Base-by-base conservation (phyloP, 106 monocot genomes). In the Vanilla planifolia region DNA sequence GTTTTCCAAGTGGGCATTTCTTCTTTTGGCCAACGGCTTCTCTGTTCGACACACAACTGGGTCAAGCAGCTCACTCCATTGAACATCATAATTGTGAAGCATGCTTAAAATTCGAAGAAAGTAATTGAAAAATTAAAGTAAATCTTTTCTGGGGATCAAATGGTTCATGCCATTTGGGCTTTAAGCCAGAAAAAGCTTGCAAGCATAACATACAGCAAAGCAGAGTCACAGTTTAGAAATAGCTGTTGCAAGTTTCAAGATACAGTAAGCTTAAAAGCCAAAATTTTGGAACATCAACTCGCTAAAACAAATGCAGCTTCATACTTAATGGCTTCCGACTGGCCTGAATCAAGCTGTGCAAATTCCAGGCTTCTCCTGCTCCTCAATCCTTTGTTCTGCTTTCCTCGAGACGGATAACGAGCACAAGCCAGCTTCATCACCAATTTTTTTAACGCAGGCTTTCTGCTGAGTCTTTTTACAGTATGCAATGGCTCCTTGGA, bases 401-500 rank as follows among this genome's bases (percentile, higher is more conserved):
- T 77, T 55, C 37, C 44, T 75, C 6, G 77, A 51, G 52, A 46
- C 67, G 32, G 81, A 66, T 6, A 69, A 22, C 16, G 67, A 70
- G 30, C 65, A 57, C 21, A 82, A 69, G 0, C 72, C 73, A 25
- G 76, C 74, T 56, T 85, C 88, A 58, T 79, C 69, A n/a, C 69
- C 67, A 60, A 73, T 84, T 60, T 78, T 95, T 51, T 81, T 82
- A 15, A 68, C 72, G 9, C 55, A 50, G 9, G 48, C 65, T 21
- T 52, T 25, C 41, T 82, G 70, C 40, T 85, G 80, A 29, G 95
- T 79, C 56, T 75, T 89, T 69, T 96, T 96, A 41, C 95, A 96
- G 60, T 96, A 74, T 13, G 90, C 84, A 27, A 96, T 96, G 1
- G 86, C 86, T 21, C 81, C 86, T 59, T 81, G 86, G 37, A 96